Percentiles rank a stretch among this genome's conserved stretches.
Conservation (phyloP, 139 green algal genomes). For the Pseudopediastrum boryanum region DNA sequence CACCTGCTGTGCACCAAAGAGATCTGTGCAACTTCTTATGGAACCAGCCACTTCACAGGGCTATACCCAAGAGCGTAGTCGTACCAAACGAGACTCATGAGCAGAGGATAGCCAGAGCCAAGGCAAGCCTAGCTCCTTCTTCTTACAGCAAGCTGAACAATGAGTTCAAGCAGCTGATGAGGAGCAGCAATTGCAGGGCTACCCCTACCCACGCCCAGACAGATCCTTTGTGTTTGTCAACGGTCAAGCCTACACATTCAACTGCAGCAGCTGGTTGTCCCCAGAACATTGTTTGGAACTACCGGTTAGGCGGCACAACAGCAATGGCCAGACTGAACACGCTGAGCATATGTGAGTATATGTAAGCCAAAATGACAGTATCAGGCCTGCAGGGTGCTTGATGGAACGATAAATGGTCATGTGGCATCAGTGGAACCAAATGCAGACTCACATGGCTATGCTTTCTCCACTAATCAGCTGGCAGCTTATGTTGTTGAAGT, state of each 20-base stretch:
- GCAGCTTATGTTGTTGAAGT: too few relatives aligned
- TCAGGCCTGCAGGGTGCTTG: not conserved
- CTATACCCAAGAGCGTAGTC: not conserved
- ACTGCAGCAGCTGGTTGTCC: slow-evolving; percentile 42
- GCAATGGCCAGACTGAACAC: not conserved
- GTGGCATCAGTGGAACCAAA: too few relatives aligned
- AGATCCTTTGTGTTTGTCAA: slow-evolving; percentile 60
- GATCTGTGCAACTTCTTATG: too few relatives aligned
- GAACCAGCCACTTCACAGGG: too few relatives aligned
- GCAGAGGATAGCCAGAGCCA: slow-evolving; percentile 9
- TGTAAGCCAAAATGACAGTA: not conserved
- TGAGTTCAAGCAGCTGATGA: not conserved
- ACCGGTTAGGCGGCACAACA: too few relatives aligned
- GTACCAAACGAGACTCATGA: slow-evolving; percentile 14
- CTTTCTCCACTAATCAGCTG: too few relatives aligned
- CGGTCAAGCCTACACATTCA: slow-evolving; percentile 46
- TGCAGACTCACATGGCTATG: too few relatives aligned
- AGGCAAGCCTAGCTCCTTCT: not conserved
- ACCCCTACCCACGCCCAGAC: slow-evolving; percentile 59
- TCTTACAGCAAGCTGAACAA: not conserved
- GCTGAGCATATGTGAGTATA: slow-evolving; percentile 10
- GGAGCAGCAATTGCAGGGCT: slow-evolving; percentile 40
- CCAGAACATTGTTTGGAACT: too few relatives aligned
- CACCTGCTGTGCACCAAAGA: too few relatives aligned
- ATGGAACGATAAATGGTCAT: not conserved